Base-by-base conservation (phyloP, 352 stramenopile species). In the Phytopythium vexans region DNA sequence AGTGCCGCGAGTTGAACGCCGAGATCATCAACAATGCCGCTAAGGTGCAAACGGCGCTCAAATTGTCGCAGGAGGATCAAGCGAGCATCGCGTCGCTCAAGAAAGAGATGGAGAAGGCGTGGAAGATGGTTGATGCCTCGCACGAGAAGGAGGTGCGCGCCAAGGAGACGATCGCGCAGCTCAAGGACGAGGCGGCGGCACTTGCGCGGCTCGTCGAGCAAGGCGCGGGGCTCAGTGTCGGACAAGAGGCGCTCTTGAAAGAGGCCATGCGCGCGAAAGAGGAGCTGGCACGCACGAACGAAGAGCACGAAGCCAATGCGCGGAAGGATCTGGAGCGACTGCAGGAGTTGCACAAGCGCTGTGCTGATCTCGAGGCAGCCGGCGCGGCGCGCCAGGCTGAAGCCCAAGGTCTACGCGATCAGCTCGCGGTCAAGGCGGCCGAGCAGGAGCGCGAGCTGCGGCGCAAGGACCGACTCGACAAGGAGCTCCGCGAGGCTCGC, bases 71-170 rank as follows among this genome's bases (percentile, higher is more conserved):
- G 72, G 91, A 98, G 66, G 89, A 98, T 60, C 85, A 98, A 48
- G 82, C 79, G 36, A 97, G 89, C 52, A 98, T 98, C 62, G 72
- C 75, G 27, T 90, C 82, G 47, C 78, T 98, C 43, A 95, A 97
- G 64, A 98, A 98, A 54, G 94, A 99, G 73, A 97, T 98, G 68
- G 92, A 98, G 50, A 97, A 95, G 62, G 82, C 89, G n/a, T 96
- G 83, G 85, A 92, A 97, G 66, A 96, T 96, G 88, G 69, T 98
- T 58, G 92, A 99, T 59, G 82, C 89, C n/a, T 95, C 92, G 1
- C 93, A 98, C 64, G 82, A 97, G 57, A 97, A 97, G 66, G 90
- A 97, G 68, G 74, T 93, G n/a, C 80, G 81, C 9, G 90, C 92
- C 6, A 98, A 98, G 64, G 91, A 97, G 38, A 97, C 88, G 1